Percentiles rank a stretch among this genome's conserved stretches.
Evolutionary conservation across 768 basidiomycete genomes (phyloP).

Genomic region (Russula earlei): DNA sequence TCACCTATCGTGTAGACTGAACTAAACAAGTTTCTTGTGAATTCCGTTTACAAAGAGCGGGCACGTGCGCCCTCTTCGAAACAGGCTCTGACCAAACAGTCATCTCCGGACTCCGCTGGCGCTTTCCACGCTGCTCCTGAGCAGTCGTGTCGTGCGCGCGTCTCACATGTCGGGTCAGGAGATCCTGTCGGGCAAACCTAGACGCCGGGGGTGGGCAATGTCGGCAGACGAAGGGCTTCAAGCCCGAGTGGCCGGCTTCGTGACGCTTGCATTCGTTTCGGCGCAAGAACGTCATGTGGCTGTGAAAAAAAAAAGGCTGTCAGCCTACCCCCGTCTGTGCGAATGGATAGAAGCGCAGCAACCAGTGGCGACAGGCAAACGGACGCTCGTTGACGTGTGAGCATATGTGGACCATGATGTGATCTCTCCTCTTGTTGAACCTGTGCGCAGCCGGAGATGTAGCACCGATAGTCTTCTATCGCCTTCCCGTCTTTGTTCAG

Average conservation of each 20-base stretch:
- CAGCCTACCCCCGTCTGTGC: constrained; percentile 4
- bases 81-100: constrained; percentile 21
- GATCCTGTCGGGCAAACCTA: constrained; percentile 57
- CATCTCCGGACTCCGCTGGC: constrained; percentile 20
- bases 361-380: constrained; percentile 60
- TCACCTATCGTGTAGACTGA: too few relatives aligned
- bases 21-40: not conserved
- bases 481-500: constrained; percentile 49
- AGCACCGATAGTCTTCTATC: constrained; percentile 56
- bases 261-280: constrained; percentile 76
- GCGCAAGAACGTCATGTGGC: constrained; percentile 54
- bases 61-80: constrained; percentile 3
- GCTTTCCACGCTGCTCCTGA: constrained; percentile 27
- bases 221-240: constrained; percentile 48
- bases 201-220: constrained; percentile 38
- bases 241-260: constrained; percentile 52
- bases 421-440: constrained; percentile 64
- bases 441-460: constrained; percentile 55
- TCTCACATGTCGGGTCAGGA: constrained; percentile 56
- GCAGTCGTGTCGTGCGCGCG: constrained; percentile 38
- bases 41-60: not conserved
- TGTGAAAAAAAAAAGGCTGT: constrained; percentile 23
- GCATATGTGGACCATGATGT: constrained; percentile 66
- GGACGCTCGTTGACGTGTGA: constrained; percentile 62
- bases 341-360: not conserved